Evolutionary conservation across 2,329 filamentous ascomycete species (phyloP).

Genomic region (Pseudogymnoascus sp.): DNA sequence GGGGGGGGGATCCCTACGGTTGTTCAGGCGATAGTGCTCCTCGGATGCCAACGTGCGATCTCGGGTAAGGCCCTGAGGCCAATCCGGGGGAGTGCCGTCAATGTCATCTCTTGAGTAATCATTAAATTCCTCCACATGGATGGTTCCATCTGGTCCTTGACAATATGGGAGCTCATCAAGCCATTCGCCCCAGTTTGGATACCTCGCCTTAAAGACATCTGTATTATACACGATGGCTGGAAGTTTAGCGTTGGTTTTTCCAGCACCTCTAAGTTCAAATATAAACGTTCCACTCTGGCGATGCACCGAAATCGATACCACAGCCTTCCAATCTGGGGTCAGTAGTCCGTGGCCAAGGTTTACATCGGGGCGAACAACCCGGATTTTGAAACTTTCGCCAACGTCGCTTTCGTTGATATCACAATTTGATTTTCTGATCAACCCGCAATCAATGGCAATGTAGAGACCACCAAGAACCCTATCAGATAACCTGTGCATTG

Average conservation of each 20-base stretch:
- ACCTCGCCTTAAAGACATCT: not conserved
- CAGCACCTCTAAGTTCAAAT: not conserved
- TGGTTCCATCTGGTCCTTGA: not conserved
- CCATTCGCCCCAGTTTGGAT: not conserved
- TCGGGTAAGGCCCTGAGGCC: not conserved
- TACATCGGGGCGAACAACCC: not conserved
- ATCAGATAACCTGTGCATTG: not conserved
- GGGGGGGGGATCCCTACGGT: not conserved
- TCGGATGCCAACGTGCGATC: not conserved
- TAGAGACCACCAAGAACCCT: not conserved
- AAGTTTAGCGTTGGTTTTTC: not conserved
- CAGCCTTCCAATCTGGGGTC: not conserved
- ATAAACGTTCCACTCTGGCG: not conserved
- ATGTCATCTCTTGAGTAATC: not conserved
- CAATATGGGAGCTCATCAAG: not conserved
- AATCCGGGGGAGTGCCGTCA: not conserved
- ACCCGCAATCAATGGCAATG: not conserved
- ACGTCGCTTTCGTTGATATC: not conserved
- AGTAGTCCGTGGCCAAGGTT: not conserved
- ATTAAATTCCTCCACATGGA: not conserved
- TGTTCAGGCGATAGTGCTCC: not conserved
- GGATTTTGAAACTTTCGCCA: not conserved
- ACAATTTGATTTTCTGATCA: not conserved
- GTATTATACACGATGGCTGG: not conserved
- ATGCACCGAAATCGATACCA: not conserved